Conservation (phyloP, 2,329 filamentous ascomycete genomes). For the Ophiostoma triangulosporum region DNA sequence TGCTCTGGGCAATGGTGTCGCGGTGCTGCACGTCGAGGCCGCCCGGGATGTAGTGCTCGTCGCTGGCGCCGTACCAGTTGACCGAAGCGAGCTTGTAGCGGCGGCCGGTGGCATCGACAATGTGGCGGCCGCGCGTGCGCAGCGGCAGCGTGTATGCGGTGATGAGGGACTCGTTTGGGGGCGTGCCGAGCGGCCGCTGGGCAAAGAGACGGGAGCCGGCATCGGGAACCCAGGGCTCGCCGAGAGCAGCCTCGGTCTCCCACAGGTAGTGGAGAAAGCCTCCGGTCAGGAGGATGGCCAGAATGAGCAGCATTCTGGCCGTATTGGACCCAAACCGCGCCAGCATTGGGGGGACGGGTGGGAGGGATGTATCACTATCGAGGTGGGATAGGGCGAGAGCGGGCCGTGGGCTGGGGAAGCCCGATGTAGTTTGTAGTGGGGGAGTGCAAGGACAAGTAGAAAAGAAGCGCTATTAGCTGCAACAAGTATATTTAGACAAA, state of each 20-base stretch:
- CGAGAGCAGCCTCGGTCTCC: slow-evolving; percentile 30
- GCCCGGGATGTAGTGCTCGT: slow-evolving; percentile 50
- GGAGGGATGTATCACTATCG: background rate
- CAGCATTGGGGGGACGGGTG: slow-evolving; percentile 3
- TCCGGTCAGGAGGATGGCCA: slow-evolving; percentile 24
- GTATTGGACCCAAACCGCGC: slow-evolving; percentile 12
- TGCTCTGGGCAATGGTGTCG: slow-evolving; percentile 43
- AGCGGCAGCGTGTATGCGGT: slow-evolving; percentile 41
- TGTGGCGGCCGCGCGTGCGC: slow-evolving; percentile 42
- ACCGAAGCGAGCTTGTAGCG: slow-evolving; percentile 50
- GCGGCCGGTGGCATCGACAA: slow-evolving; percentile 42
- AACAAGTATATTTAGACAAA: too few relatives aligned
- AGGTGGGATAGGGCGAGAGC: too few relatives aligned
- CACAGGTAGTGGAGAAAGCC: slow-evolving; percentile 30
- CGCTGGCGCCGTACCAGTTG: slow-evolving; percentile 61
- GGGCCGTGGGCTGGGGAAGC: too few relatives aligned
- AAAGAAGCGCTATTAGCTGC: too few relatives aligned
- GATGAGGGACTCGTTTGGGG: slow-evolving; percentile 30
- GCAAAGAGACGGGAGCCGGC: slow-evolving; percentile 31
- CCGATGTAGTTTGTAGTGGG: background rate
- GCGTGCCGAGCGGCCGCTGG: slow-evolving; percentile 32
- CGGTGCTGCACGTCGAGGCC: slow-evolving; percentile 52
- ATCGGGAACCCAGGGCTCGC: slow-evolving; percentile 37
- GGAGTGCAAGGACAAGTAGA: too few relatives aligned
- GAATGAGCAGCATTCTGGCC: slow-evolving; percentile 24